phyloP scores from a whole-genome alignment of 2,329 filamentous ascomycete species.

The Sporothrix globosa region DNA sequence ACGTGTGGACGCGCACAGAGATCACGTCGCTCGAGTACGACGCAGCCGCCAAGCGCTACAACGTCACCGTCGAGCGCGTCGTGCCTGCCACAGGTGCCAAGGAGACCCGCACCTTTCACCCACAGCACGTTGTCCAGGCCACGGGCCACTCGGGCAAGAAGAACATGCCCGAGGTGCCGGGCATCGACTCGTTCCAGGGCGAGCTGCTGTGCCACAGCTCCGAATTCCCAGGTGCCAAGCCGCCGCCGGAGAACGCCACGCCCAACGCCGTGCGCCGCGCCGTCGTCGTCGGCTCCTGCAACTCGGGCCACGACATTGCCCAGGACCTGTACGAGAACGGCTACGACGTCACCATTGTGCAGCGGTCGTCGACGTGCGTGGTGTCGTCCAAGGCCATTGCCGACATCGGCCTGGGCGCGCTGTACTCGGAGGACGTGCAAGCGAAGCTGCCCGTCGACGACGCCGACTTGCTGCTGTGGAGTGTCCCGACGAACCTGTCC shows the following conservation, averaged over 20 bases:
- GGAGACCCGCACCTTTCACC: conserved; percentile 60
- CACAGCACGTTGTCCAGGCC: conserved; percentile 66
- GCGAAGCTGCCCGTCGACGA: conserved; percentile 52
- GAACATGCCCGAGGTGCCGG: conserved; percentile 60
- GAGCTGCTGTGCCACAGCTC: conserved; percentile 59
- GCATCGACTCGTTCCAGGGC: conserved; percentile 57
- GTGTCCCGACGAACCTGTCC: conserved; percentile 54
- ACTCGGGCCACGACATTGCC: conserved; percentile 62
- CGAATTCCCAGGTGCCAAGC: conserved; percentile 52
- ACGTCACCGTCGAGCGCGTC: conserved; percentile 56
- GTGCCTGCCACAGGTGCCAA: conserved; percentile 49
- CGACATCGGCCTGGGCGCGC: conserved; percentile 50
- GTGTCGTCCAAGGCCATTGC: conserved; percentile 52
- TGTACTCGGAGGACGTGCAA: conserved; percentile 48
- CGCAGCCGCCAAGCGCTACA: conserved; percentile 57
- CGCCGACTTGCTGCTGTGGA: conserved; percentile 58
- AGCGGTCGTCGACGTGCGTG: conserved; percentile 61
- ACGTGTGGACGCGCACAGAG: conserved; percentile 64
- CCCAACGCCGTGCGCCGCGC: conserved; percentile 51
- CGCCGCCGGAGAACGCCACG: conserved; percentile 39
- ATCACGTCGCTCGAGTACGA: conserved; percentile 56
- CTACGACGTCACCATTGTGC: conserved; percentile 62
- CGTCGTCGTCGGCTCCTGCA: conserved; percentile 61
- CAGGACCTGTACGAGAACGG: conserved; percentile 63
- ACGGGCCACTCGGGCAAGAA: conserved; percentile 71